Evolutionary conservation across 495 filamentous ascomycete species (phyloP), one percentile per base, ranked within the genome.

Genomic region (Umbilicaria muhlenbergii): DNA sequence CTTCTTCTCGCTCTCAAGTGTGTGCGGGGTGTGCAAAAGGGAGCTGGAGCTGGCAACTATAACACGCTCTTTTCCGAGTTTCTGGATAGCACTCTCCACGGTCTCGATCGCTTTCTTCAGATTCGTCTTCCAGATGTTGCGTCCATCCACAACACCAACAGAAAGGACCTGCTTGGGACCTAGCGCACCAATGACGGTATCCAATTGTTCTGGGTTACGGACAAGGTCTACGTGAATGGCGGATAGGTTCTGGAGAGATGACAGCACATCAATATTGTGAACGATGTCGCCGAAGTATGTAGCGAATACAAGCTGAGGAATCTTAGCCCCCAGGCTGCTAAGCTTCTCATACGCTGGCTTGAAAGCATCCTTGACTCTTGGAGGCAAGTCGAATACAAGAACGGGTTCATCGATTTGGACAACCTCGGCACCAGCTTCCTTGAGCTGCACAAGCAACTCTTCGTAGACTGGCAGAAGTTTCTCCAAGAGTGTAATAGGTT

Each of bases 41-140:
- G 89, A 95, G 74, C 81, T 87, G 56, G 91, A 96, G 48, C 86
- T 95, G 52, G 91, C 80, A 47, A 98, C 86, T 53, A 96, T 80
- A 58, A 98, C 88, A 54, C 92, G 83, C 48, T 95, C 86, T 67
- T 88, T 83, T 65, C 92, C 89, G 41, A 98, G 79, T 66, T 85
- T 83, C 69, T 93, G 82, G 58, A 94, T 70, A 48, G 87, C 89
- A 32, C 76, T 73, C 74, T 95, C 81, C 51, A 89, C 78, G 55
- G 73, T 75, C 69, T 83, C 86, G 52, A 95, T 86, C 50, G 89
- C 85, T 55, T 74, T 74, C 73, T 86, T 77, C 65, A 93, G 81
- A 76, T 94, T 86, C 67, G 85, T 94, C 86, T 98, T 96, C 91
- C 91, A 98, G 76, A 98, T 98, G 75, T 98, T 98, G 59, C 91